Evolutionary conservation across 257 asterid genomes (phyloP), one percentile per base, ranked within the genome.

Genomic region (Thymus mandschuricus): DNA sequence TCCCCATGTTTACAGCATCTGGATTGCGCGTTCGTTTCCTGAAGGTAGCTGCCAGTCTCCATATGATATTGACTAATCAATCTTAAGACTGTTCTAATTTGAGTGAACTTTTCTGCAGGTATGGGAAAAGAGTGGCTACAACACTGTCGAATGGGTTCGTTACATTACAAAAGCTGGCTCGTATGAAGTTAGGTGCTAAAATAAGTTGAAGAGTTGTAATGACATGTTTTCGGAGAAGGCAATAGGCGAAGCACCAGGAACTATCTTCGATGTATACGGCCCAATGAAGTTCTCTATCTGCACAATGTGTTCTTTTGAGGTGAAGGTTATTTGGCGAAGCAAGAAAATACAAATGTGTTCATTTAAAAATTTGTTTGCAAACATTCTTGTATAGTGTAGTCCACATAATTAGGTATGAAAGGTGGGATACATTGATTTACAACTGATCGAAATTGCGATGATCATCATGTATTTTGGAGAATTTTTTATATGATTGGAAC

Each of bases 81-180:
- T 34, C 12, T 21, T 56, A 48, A 15, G 74, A 64, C 60, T 68
- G 78, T 60, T 40, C 51, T 63, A 67, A 74, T 62, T 74, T 27
- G 11, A 45, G 13, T 63, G 38, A 11, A 50, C 34, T 46, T 63
- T 59, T 77, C 54, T 84, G 79, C 90, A 93, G 98, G 98, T 94
- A 46, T 94, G 99, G 99, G 98, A 94, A 82, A 94, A 94, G 90
- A 94, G 97, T 58, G 99, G 99, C 38, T 94, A 94, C 84, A 94
- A 94, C 83, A 94, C 99, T 0, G 99, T 94, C 34, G 99, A 94
- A 82, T 94, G 99, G 99, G 99, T 94, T 60, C 99, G 99, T 70
- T 94, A 94, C 75, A 94, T 94, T 65, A 94, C 98, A 41, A 94
- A 94, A 84, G 99, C 98, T 48, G 99, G 99, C 63, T 94, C 99